Percentiles rank a stretch among this genome's conserved stretches.
Evolutionary conservation across 75 land plant species (phyloP).

Genomic region (Sequoiadendron giganteum): DNA sequence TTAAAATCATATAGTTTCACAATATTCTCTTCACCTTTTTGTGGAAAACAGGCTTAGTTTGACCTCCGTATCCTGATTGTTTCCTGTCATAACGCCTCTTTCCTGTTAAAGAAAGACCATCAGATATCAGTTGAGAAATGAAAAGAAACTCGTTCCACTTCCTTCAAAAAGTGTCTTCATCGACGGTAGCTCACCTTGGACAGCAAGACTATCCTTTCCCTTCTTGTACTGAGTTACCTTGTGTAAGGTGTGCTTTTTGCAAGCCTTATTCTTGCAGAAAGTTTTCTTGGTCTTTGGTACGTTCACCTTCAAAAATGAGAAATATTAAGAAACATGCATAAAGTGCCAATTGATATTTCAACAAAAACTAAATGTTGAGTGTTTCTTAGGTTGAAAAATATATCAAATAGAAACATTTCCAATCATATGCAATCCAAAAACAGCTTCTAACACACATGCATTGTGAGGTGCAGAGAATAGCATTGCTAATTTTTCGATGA

Average conservation of each 20-base stretch:
- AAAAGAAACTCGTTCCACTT: neutral
- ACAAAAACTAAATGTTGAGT: no score
- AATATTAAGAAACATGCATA: no score
- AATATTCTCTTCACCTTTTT: slow-evolving; percentile 43
- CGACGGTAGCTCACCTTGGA: slow-evolving; percentile 12
- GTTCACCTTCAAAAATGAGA: slow-evolving; percentile 33
- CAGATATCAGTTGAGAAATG: neutral
- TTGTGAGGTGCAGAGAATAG: no score
- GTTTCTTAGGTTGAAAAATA: no score
- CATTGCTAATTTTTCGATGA: no score
- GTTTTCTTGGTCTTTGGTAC: slow-evolving; percentile 70
- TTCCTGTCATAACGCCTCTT: slow-evolving; percentile 77
- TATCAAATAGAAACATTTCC: no score
- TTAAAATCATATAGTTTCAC: neutral
- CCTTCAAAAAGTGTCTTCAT: neutral
- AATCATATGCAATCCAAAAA: no score
- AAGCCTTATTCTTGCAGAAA: slow-evolving; percentile 50
- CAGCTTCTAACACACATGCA: no score
- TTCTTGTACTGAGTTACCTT: slow-evolving; percentile 69
- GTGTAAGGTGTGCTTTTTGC: slow-evolving; percentile 64
- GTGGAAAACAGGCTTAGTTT: slow-evolving; percentile 82
- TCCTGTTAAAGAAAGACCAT: slow-evolving; percentile 19
- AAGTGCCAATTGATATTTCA: no score
- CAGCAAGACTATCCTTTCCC: slow-evolving; percentile 59
- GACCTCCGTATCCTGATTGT: slow-evolving; percentile 83